A percentile compares a stretch with the other conserved stretches of the same genome.
Conservation (phyloP, 164 flowering plant species). For the Chimonanthus praecox region DNA sequence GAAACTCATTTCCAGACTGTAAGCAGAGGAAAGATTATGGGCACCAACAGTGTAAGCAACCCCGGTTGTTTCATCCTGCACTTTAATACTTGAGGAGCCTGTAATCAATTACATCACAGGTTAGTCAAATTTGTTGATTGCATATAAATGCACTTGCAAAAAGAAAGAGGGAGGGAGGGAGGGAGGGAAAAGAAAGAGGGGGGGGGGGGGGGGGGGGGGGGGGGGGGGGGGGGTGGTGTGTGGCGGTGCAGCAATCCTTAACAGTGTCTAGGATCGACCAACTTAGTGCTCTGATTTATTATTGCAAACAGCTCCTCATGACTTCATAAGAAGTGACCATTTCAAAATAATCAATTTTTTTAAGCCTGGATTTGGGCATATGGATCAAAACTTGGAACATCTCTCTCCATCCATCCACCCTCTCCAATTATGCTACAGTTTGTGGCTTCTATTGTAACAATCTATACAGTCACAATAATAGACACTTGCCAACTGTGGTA, state of each 20-base stretch:
- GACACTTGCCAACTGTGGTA: too few species aligned
- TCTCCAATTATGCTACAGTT: too few species aligned
- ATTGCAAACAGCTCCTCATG: too few species aligned
- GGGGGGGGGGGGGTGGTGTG: too few species aligned
- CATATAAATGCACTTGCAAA: background rate
- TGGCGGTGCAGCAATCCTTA: background rate
- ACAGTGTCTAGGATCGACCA: background rate
- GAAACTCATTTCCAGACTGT: slow-evolving; percentile 9
- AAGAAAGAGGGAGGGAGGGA: background rate
- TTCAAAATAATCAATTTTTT: too few species aligned
- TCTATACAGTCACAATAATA: too few species aligned
- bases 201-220: too few species aligned
- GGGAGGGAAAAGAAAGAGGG: background rate
- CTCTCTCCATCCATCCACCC: too few species aligned
- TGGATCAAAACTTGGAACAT: too few species aligned
- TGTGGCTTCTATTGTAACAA: too few species aligned
- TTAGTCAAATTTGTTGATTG: background rate
- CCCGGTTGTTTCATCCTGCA: slow-evolving; percentile 68
- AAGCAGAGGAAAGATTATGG: slow-evolving; percentile 20
- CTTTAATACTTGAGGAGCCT: slow-evolving; percentile 69
- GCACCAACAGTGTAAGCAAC: slow-evolving; percentile 41
- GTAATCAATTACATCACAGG: slow-evolving; percentile 12
- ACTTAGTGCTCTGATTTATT: background rate
- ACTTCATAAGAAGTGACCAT: too few species aligned
- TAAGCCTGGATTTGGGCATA: too few species aligned